phyloP scores from a whole-genome alignment of 371 early-diverging fungal genomes.

The Apophysomyces sp. region DNA sequence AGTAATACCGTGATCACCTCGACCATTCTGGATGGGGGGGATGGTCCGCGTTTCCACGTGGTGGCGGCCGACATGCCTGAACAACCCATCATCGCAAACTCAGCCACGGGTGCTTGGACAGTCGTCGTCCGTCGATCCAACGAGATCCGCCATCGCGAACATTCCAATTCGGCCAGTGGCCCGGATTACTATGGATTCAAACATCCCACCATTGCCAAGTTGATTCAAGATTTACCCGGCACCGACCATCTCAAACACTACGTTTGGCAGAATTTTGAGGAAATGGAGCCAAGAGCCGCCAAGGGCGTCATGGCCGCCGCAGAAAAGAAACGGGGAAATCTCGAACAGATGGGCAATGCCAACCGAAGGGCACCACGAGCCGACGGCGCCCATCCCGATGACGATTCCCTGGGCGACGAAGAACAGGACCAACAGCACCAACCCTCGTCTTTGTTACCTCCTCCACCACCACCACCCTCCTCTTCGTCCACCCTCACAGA shows the following conservation, averaged over 20 bases:
- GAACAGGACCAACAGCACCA: slow-evolving; percentile 3
- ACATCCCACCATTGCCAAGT: slow-evolving; percentile 84
- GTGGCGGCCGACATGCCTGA: slow-evolving; percentile 71
- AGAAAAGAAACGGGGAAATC: slow-evolving; percentile 45
- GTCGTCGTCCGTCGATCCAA: slow-evolving; percentile 78
- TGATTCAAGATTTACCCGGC: slow-evolving; percentile 87
- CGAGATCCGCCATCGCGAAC: slow-evolving; percentile 73
- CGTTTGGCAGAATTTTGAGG: slow-evolving; percentile 66
- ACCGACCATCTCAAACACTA: slow-evolving; percentile 72
- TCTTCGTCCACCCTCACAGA: not conserved
- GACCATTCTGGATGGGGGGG: slow-evolving; percentile 79
- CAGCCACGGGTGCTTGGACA: slow-evolving; percentile 92
- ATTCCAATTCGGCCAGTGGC: slow-evolving; percentile 82
- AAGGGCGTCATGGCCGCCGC: slow-evolving; percentile 51
- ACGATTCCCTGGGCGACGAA: slow-evolving; percentile 1
- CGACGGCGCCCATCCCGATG: slow-evolving; percentile 1
- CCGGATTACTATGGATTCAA: slow-evolving; percentile 93
- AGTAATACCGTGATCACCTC: slow-evolving; percentile 67
- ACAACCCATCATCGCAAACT: slow-evolving; percentile 66
- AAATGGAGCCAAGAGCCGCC: slow-evolving; percentile 51
- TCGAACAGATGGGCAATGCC: slow-evolving; percentile 44
- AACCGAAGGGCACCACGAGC: slow-evolving; percentile 27
- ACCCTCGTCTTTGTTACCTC: not conserved
- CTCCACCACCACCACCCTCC: not conserved
- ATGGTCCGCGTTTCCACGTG: slow-evolving; percentile 72